phyloP scores from a whole-genome alignment of 352 stramenopile species.

The Phytopythium mirpurense region DNA sequence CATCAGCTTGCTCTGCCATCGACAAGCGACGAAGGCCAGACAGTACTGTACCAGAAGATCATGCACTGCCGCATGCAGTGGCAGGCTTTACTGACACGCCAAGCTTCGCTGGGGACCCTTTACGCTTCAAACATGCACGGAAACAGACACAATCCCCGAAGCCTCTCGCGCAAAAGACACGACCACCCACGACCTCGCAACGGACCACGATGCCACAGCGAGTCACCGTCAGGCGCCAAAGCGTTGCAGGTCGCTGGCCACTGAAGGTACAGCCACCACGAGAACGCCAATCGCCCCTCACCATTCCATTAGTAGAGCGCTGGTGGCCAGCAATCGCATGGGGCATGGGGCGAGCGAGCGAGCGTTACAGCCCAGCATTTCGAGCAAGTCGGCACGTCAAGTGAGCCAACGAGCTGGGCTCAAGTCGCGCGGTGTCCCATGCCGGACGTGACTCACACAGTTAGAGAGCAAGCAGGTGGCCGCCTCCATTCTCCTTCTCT shows the following conservation, averaged over 20 bases:
- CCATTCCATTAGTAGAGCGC: too few species aligned
- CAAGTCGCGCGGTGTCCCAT: conserved; percentile 1
- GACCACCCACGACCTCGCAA: not conserved
- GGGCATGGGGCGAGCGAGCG: too few species aligned
- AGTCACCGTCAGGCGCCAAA: too few species aligned
- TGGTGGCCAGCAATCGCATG: too few species aligned
- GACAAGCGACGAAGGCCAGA: too few species aligned
- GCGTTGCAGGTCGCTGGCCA: too few species aligned
- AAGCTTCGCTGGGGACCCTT: not conserved
- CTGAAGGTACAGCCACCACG: too few species aligned
- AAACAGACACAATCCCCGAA: not conserved
- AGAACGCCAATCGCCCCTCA: too few species aligned
- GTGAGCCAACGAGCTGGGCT: not conserved
- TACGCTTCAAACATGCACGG: not conserved
- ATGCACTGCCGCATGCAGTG: too few species aligned
- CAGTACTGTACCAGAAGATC: not conserved
- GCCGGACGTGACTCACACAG: not conserved
- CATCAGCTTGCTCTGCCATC: not conserved
- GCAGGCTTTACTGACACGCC: too few species aligned
- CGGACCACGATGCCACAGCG: not conserved
- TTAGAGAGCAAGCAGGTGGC: not conserved
- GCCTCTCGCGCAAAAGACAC: conserved; percentile 1
- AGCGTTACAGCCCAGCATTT: not conserved
- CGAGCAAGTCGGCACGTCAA: not conserved
- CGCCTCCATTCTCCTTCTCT: not conserved